phyloP scores from a whole-genome alignment of 2,329 filamentous ascomycete genomes.

The Byssothecium circinans region DNA sequence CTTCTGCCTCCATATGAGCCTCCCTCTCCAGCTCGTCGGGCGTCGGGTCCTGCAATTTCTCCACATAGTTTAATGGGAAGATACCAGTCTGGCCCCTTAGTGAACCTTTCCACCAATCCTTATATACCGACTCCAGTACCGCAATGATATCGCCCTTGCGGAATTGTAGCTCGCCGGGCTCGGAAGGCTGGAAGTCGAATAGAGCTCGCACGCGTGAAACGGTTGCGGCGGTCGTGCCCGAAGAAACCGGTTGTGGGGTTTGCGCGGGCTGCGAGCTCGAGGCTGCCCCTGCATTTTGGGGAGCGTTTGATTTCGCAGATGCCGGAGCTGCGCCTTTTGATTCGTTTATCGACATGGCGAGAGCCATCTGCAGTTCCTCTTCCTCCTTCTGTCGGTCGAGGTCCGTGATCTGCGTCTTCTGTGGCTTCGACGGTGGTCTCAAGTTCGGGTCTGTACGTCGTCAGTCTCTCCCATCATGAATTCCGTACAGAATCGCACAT shows the following conservation, averaged over 20 bases:
- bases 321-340: slow-evolving; percentile 57
- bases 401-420: slow-evolving; percentile 89
- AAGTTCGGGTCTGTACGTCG: slow-evolving; percentile 75
- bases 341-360: slow-evolving; percentile 90
- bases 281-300: slow-evolving; percentile 35
- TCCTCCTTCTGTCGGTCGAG: slow-evolving; percentile 92
- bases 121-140: slow-evolving; percentile 95
- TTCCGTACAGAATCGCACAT: slow-evolving; percentile 6
- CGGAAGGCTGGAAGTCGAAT: slow-evolving; percentile 92
- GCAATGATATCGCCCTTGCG: slow-evolving; percentile 97
- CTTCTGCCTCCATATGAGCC: slow-evolving; percentile 88
- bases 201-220: slow-evolving; percentile 91
- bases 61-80: slow-evolving; percentile 97
- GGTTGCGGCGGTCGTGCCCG: slow-evolving; percentile 91
- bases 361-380: slow-evolving; percentile 93
- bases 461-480: slow-evolving; percentile 10
- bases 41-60: slow-evolving; percentile 94
- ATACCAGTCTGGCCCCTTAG: slow-evolving; percentile 94
- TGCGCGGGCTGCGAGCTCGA: slow-evolving; percentile 38
- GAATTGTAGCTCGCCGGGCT: slow-evolving; percentile 92
- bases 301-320: slow-evolving; percentile 46
- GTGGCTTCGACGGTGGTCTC: slow-evolving; percentile 87
- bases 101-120: slow-evolving; percentile 99
- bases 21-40: slow-evolving; percentile 92
- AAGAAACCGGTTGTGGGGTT: slow-evolving; percentile 62